Evolutionary conservation across 2,329 filamentous ascomycete species (phyloP), one percentile per base, ranked within the genome.

Genomic region (Aspergillus persii): DNA sequence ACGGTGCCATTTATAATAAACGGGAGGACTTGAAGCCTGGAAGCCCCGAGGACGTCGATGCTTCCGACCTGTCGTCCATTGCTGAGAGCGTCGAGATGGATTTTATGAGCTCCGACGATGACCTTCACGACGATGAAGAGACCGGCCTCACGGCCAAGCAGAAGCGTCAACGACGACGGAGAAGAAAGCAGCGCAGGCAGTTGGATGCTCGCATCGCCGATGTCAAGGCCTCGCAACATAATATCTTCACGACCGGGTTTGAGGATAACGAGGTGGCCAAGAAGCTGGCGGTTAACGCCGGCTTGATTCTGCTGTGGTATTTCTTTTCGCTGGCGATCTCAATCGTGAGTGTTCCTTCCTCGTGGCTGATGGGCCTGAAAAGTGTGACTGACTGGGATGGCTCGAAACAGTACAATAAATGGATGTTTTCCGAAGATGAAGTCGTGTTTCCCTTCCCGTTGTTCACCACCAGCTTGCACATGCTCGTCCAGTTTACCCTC

Each of bases 381-480:
- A 50, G 57, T 56, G 11, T 53, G 49, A 33, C 49, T 46, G 29
- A 58, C 51, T 53, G 36, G 36, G 36, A 41, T 41, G 31, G 39
- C 44, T 30, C 18, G 23, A 8, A 56, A 41, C 67, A 95, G 89
- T 99, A 98, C 82, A 99, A 99, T 84, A 98, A 97, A 80, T 98
- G 95, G 95, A 98, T 99, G 94, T 98, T 99, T 78, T 90, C 91
- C 70, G 84, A 89, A 62, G 84, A 89, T 66, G 86, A 89, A 66
- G 85, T 96, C 67, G 89, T 97, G 76, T 99, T 99, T 74, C 88
- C 91, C 54, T 98, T 95, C 70, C 95, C 95, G 44, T 84, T 99
- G 53, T 98, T 98, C 77, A 96, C 93, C 9, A 99, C 95, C 3
- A 91, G 91, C 64, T 82, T 95, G 74, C 95, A 99, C 79, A 98